A percentile compares a stretch with the other conserved stretches of the same genome.
These are phyloP conservation scores for Shiraia sp. DNA, from an alignment of 2,329 filamentous ascomycete species.

Conservation along the genomic window DNA sequence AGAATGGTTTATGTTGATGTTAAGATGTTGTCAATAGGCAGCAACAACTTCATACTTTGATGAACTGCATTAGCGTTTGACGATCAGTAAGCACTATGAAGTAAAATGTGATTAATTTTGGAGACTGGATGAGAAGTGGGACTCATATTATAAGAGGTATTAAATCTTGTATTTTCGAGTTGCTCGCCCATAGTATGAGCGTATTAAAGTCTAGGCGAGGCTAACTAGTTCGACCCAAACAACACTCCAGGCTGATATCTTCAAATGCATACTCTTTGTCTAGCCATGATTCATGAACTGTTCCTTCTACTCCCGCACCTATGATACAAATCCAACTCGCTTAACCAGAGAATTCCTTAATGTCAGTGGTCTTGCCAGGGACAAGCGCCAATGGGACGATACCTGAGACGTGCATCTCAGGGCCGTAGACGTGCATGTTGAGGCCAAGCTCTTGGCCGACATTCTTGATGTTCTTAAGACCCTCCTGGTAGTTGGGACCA, in stretches of 20 bases:
- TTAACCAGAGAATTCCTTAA: slow-evolving; percentile 65
- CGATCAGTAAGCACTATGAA: too few species aligned
- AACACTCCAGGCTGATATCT: slow-evolving; percentile 18
- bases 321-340: slow-evolving; percentile 33
- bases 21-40: too few species aligned
- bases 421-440: slow-evolving; percentile 88
- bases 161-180: slow-evolving; percentile 21
- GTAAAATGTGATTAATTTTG: too few species aligned
- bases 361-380: slow-evolving; percentile 60
- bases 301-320: slow-evolving; percentile 19
- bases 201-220: slow-evolving; percentile 14
- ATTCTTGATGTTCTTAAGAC: slow-evolving; percentile 99
- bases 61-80: too few species aligned
- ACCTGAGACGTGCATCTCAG: slow-evolving; percentile 87
- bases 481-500: slow-evolving; percentile 99
- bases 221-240: slow-evolving; percentile 19
- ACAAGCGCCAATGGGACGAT: slow-evolving; percentile 90
- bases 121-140: too few species aligned
- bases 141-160: slow-evolving; percentile 8
- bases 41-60: too few species aligned
- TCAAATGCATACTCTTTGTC: slow-evolving; percentile 34
- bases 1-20: too few species aligned
- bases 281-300: slow-evolving; percentile 35
- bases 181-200: slow-evolving; percentile 7
- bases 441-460: slow-evolving; percentile 92